A percentile compares a stretch with the other conserved stretches of the same genome.
Conservation (phyloP, 2,329 filamentous ascomycete species). For the Juglanconis juglandina region DNA sequence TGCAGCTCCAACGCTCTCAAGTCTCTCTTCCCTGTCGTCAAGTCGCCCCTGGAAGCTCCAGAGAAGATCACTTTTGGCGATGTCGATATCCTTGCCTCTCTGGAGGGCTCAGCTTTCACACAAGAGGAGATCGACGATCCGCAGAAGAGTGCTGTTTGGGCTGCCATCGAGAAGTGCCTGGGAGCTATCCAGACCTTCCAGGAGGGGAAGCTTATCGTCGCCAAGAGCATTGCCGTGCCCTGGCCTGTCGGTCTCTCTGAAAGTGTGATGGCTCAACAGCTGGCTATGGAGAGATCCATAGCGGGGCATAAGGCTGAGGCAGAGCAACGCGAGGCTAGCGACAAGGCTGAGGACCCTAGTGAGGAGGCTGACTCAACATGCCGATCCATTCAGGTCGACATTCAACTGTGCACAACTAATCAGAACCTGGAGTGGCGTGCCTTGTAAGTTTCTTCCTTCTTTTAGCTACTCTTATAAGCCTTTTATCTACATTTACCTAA, state of each 20-base stretch:
- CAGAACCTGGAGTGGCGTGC: slow-evolving; percentile 56
- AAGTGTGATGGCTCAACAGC: neutral
- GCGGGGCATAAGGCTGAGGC: neutral
- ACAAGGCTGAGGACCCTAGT: neutral
- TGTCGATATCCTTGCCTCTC: slow-evolving; percentile 64
- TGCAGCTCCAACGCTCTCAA: slow-evolving; percentile 45
- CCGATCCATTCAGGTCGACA: slow-evolving; percentile 65
- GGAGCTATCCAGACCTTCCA: slow-evolving; percentile 36
- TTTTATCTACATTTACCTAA: neutral
- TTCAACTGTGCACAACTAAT: slow-evolving; percentile 49
- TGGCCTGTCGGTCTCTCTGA: slow-evolving; percentile 39
- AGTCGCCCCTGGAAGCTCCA: slow-evolving; percentile 64
- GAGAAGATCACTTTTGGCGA: slow-evolving; percentile 68
- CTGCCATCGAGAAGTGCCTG: slow-evolving; percentile 38
- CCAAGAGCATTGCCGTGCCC: slow-evolving; percentile 49
- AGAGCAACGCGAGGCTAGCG: neutral
- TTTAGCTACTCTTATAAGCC: neutral
- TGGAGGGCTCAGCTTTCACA: slow-evolving; percentile 15
- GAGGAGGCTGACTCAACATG: slow-evolving; percentile 5
- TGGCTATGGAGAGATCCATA: neutral
- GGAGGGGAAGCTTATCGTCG: neutral
- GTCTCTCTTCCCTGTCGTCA: slow-evolving; percentile 51
- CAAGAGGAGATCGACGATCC: neutral
- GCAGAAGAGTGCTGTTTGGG: slow-evolving; percentile 14
- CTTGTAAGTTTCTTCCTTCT: slow-evolving; percentile 38